Base-by-base conservation (phyloP, 805 yeast species). In the Hanseniaspora lindneri region DNA sequence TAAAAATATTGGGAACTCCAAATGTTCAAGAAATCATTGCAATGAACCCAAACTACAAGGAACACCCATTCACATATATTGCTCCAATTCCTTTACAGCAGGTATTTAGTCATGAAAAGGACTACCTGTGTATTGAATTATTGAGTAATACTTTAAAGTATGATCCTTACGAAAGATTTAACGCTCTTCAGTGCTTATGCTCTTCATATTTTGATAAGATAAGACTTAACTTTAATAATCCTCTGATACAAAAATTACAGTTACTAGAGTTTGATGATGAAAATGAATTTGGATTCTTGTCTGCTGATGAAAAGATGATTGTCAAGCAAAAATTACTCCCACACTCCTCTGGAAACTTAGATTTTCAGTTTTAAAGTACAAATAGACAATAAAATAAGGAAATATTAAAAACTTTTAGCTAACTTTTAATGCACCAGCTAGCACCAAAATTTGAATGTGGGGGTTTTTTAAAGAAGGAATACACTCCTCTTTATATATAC, bases 11-110 rank as follows among this genome's bases (percentile, higher is more conserved):
- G 60, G 98, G 98, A 14, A 89, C 98, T 1, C 98, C 98, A 7
- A 73, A 94, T 16, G 77, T 83, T 51, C 95, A 87, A 41, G 95
- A 89, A 65, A 89, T 89, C 56, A 76, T 79, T 61, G 76, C 87
- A 53, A 92, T 89, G 98, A 89, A 89, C 66, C 95, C 96, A 46
- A 88, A 86, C 64, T 92, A 89, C 67, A 84, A 86, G 81, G 97
- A 92, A 64, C 96, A 89, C 67, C 86, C 85, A 61, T 89, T 89
- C 71, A 97, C 98, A 9, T 76, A 75, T 53, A 83, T 83, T 55
- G 80, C 80, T 62, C 83, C 89, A 49, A 82, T 83, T 34, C 89
- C 89, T 37, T 66, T 83, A 52, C 61, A 67, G 32, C 79, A 77
- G 56, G 79, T 82, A 20, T 81, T 81, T 64, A 78, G 79, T 60